These are phyloP conservation scores for Lichtheimia ramosa DNA, from an alignment of 371 early-diverging fungal genomes.

Conservation along the genomic window DNA sequence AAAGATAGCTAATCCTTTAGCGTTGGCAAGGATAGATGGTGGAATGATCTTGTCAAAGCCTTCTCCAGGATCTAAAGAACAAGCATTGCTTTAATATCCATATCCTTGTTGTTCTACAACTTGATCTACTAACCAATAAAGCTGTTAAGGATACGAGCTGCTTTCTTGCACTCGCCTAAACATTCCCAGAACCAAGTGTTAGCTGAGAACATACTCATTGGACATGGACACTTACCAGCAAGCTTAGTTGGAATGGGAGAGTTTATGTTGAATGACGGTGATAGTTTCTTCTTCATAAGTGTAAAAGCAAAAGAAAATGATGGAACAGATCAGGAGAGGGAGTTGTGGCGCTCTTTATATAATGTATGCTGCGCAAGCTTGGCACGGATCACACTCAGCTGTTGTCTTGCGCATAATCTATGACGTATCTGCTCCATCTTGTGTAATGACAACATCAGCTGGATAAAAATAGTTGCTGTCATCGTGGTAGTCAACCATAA, in stretches of 20 bases:
- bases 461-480: no score
- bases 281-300: no score
- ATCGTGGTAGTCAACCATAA: no score
- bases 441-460: no score
- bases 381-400: no score
- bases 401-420: no score
- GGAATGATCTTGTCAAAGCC: conserved; percentile 80
- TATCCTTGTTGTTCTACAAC: neutral
- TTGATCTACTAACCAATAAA: conserved; percentile 56
- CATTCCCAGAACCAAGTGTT: neutral
- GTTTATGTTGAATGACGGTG: conserved; percentile 9
- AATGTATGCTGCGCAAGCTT: no score
- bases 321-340: no score
- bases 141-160: conserved; percentile 73
- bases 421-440: no score
- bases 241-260: conserved; percentile 14
- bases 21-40: conserved; percentile 63
- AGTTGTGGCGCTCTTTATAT: no score
- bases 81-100: no score
- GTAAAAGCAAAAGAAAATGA: no score
- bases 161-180: conserved; percentile 71
- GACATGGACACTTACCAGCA: conserved; percentile 4
- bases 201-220: neutral
- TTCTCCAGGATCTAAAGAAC: conserved; percentile 61
- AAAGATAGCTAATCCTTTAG: conserved; percentile 90